phyloP scores from a whole-genome alignment of 78 protist species.

The Dictyostelium brefeldianum region DNA sequence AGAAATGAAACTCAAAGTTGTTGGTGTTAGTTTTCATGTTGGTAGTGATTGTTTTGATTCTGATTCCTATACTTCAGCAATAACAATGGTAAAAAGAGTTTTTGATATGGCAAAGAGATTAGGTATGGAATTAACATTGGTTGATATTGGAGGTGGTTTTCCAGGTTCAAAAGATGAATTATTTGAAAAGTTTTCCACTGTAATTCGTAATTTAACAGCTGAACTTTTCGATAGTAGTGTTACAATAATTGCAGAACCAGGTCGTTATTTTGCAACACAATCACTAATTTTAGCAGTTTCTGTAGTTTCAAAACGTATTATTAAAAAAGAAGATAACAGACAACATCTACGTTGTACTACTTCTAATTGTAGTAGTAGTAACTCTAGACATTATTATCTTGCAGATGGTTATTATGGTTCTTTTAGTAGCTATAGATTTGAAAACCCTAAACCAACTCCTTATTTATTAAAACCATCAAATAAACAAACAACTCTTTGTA shows the following conservation, averaged over 20 bases:
- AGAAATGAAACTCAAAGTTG: constrained; percentile 83
- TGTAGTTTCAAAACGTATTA: constrained; percentile 86
- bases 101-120: constrained; percentile 94
- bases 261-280: constrained; percentile 92
- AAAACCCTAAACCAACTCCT: constrained; percentile 86
- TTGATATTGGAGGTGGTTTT: constrained; percentile 99
- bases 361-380: no score
- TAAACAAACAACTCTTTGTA: constrained; percentile 74
- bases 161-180: constrained; percentile 89
- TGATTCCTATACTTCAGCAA: constrained; percentile 88
- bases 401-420: constrained; percentile 97
- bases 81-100: constrained; percentile 80
- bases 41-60: constrained; percentile 93
- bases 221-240: constrained; percentile 89
- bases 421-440: constrained; percentile 95
- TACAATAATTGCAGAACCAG: constrained; percentile 98
- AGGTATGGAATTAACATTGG: constrained; percentile 81
- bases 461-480: constrained; percentile 21
- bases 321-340: constrained; percentile 74
- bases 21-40: constrained; percentile 96
- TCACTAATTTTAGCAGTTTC: constrained; percentile 88
- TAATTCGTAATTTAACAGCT: constrained; percentile 86
- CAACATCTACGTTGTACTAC: constrained; percentile 82
- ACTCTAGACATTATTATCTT: constrained; percentile 89
- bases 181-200: constrained; percentile 71